Base-by-base conservation (phyloP, 441 rosid species). In the Aleurites moluccanus region DNA sequence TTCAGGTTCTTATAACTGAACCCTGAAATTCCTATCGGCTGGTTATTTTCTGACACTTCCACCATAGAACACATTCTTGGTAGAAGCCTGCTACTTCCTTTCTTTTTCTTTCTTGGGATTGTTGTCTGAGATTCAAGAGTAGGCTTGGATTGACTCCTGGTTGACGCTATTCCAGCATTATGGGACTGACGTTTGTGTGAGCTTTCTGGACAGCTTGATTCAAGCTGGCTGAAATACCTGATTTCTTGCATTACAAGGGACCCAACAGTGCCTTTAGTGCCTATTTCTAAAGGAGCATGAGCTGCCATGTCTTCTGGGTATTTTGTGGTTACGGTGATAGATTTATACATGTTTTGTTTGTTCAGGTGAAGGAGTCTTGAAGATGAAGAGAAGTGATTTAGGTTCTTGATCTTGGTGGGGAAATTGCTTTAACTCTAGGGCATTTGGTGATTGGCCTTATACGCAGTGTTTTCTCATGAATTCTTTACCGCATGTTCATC, bases 241-340 rank as follows among this genome's bases (percentile, higher is more conserved):
- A 89, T 85, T 79, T 89, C 91, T 76, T 81, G 85, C 88, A 83
- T 72, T 23, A 88, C 62, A 69, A 88, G 88, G 62, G 90, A 82
- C 42, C 87, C 91, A 2, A 89, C 10, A 0, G 90, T 85, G 62
- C 94, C 91, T 70, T 71, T 84, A 52, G 90, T 83, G 79, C 93
- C 93, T 38, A 89, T 84, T 75, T 85, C 83, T 18, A 67, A 79
- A 3, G 88, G 94, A 75, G 73, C 42, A 6, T 77, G 68, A 64
- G 79, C 76, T 75, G 77, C 83, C 85, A 73, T 83, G 65, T 75
- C 80, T 70, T 76, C 67, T 0, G 70, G 64, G 40, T 63, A 66
- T 62, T 68, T 73, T 38, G 56, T 40, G 67, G 75, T 14, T 11
- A 67, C 71, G 47, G 30, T 70, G 69, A 63, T 67, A 64, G 82